Conservation (phyloP, 1,139 yeast genomes). For the Suhomyces guaymorum region DNA sequence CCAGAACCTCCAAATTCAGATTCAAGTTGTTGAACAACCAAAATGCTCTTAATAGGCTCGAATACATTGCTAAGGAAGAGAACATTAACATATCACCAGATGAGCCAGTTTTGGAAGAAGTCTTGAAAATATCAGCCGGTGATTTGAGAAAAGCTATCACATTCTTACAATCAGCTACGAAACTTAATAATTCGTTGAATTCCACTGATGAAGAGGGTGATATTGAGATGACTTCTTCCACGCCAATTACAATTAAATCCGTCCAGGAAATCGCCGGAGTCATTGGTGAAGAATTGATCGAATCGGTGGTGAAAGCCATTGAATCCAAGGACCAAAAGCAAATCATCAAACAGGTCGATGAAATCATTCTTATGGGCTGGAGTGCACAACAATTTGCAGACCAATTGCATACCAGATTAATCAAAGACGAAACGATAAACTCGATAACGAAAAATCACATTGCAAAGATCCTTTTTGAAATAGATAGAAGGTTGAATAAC, state of each 20-base stretch:
- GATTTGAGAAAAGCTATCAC: constrained; percentile 95
- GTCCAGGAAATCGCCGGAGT: constrained; percentile 84
- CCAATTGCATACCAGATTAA: constrained; percentile 76
- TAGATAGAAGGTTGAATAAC: constrained; percentile 73
- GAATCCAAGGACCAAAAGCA: constrained; percentile 35
- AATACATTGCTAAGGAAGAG: constrained; percentile 57
- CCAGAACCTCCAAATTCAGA: constrained; percentile 93
- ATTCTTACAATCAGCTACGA: constrained; percentile 82
- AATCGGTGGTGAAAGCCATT: constrained; percentile 41
- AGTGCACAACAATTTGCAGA: constrained; percentile 77
- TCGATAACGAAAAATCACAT: constrained; percentile 63
- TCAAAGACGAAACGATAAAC: constrained; percentile 56
- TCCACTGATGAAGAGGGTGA: constrained; percentile 30
- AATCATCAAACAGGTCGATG: constrained; percentile 52
- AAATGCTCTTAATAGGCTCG: constrained; percentile 68
- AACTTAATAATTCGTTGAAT: constrained; percentile 43
- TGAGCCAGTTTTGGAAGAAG: constrained; percentile 55
- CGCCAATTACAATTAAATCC: constrained; percentile 42
- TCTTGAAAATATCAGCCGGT: constrained; percentile 73
- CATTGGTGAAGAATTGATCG: constrained; percentile 59
- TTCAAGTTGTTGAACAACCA: constrained; percentile 74
- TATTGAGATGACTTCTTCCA: constrained; percentile 17
- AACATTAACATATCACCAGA: constrained; percentile 45
- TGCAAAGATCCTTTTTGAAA: constrained; percentile 65
- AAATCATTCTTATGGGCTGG: constrained; percentile 75